These are phyloP conservation scores for Sporothrix globosa DNA, from an alignment of 2,329 filamentous ascomycete species.

Conservation along the genomic window DNA sequence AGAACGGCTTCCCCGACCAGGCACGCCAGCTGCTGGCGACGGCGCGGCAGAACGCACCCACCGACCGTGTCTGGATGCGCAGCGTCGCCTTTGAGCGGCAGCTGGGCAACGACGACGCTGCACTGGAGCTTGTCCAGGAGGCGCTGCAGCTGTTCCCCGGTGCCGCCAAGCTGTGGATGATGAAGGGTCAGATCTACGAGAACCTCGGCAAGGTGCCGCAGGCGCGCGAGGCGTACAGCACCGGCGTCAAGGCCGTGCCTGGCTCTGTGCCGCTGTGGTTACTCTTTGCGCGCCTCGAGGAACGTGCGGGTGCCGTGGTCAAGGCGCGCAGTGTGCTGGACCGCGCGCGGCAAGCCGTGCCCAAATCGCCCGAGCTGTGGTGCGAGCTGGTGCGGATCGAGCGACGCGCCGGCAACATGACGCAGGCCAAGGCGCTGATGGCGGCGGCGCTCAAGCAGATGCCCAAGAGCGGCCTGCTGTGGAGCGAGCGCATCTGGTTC, in stretches of 20 bases:
- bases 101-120: constrained; percentile 74
- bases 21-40: constrained; percentile 80
- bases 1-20: constrained; percentile 79
- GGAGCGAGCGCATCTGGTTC: constrained; percentile 94
- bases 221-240: constrained; percentile 85
- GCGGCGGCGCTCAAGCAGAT: constrained; percentile 90
- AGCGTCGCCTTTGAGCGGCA: constrained; percentile 92
- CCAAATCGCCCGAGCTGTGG: constrained; percentile 83
- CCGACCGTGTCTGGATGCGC: constrained; percentile 97
- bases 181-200: constrained; percentile 98
- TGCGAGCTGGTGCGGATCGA: constrained; percentile 93
- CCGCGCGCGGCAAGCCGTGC: constrained; percentile 82
- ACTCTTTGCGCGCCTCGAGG: constrained; percentile 84
- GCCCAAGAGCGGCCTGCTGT: constrained; percentile 82
- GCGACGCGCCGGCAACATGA: constrained; percentile 78
- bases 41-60: constrained; percentile 85
- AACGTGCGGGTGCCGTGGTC: constrained; percentile 78
- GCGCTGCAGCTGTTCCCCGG: constrained; percentile 84
- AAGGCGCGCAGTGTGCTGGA: constrained; percentile 95
- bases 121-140: constrained; percentile 84
- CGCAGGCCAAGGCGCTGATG: constrained; percentile 90
- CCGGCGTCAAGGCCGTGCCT: constrained; percentile 84
- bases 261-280: constrained; percentile 87
- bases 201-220: constrained; percentile 75
- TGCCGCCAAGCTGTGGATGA: constrained; percentile 92